Evolutionary conservation across 495 filamentous ascomycete species (phyloP), one percentile per base, ranked within the genome.

Genomic region (Penicillium turbatum): DNA sequence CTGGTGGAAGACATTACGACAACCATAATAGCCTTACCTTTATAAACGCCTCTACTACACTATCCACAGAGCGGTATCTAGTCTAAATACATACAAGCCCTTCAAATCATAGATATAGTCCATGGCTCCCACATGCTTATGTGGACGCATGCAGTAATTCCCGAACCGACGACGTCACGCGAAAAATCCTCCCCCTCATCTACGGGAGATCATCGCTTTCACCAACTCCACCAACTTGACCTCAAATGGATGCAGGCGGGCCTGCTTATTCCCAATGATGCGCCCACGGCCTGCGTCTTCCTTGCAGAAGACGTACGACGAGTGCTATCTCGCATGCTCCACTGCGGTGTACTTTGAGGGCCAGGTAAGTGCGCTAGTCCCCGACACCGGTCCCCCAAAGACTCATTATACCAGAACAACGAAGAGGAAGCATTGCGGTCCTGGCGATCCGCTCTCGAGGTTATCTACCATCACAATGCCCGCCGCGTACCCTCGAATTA

Each of bases 251-350:
- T 56, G 54, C 61, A 55, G 61, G 61, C 63, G 57, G 61, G 61
- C 63, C 40, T 60, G 42, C 39, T 41, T 50, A 60, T 48, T 56
- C 26, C 50, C 61, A 66, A 90, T 88, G 87, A 88, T 92, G 82
- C 87, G 88, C 74, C 86, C 81, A 76, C 89, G 86, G 65, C 80
- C 82, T 56, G 77, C 83, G 64, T 86, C 90, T 67, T 84, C 85
- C 49, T 78, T 97, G 68, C 93, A 97, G 77, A 97, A 96, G 80
- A 95, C 90, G 51, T 97, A 97, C 73, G 91, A 97, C 75, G 90
- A 97, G 63, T 90, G 88, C 70, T 96, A 95, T 71, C 76, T 96
- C 51, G 88, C 86, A 57, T 96, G 90, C 69, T 96, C 91, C 1
- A 97, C 91, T 9, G 93, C 93, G 52, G 87, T 96, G 55, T 96